Evolutionary conservation across 306 rosid genomes (phyloP), one percentile per base, ranked within the genome.

Genomic region (Oemleria cerasiformis): DNA sequence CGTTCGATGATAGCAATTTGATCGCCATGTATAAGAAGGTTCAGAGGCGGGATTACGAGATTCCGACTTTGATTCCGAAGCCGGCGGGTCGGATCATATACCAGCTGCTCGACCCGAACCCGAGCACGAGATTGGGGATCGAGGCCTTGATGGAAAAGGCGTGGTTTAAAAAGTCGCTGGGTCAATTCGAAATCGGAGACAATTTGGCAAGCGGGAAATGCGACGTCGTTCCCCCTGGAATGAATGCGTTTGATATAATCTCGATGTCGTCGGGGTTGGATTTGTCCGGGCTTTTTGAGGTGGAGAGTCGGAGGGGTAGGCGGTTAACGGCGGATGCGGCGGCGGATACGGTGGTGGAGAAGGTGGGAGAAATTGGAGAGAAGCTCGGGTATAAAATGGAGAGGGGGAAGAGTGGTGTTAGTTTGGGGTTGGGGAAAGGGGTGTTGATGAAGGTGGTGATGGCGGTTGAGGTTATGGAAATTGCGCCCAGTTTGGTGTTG

Each of bases 211-310:
- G 6, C 43, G 2, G 67, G 0, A 50, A 69, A 40, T 19, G 23
- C 74, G 55, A 25, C 55, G 34, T 5, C 13, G 70, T 70, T 21
- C 63, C 82, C 8, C 11, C 19, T 2, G 84, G 82, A 17, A 70
- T 78, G 83, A 93, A 91, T 56, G 98, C 98, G 0, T 93, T 93
- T n/a, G 88, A 93, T n/a, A 88, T 93, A 73, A 93, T 93, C 36
- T 90, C 94, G 3, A 78, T 93, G 87, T 91, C 98, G 2, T 86
- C 98, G 45, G 98, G 97, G 49, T 49, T 93, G 84, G 86, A 93
- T 38, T 64, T 93, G 66, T 85, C 94, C 16, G 92, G 98, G 45
- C 63, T 93, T 59, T 87, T 93, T 6, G 96, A 88, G 78, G 60
- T 75, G 51, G 44, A 74, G 70, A 63, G 41, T 17, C 57, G 63